Base-by-base conservation (phyloP, 805 yeast genomes). In the Komagataella pseudopastoris region DNA sequence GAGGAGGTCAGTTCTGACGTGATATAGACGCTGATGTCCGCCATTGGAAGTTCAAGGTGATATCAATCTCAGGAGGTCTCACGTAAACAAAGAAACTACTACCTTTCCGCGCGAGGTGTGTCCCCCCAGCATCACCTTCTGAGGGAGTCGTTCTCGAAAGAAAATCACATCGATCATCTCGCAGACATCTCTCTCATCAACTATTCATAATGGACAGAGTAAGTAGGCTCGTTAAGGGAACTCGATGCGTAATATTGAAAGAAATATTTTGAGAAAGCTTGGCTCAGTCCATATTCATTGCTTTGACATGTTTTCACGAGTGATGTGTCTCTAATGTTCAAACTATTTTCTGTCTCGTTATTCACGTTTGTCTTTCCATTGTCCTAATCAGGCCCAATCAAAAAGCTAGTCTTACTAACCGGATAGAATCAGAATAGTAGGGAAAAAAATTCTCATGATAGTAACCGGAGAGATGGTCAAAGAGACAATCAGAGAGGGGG, bases 1-100 rank as follows among this genome's bases (percentile, higher is more conserved):
- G 93, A 80, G 6, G 85, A 76, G 1, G 86, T 83, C 57, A 81
- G 66, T 22, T 71, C 72, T 2, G 93, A 83, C 1, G 88, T 80
- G 39, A 85, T 69, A 56, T 75, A 75, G 3, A 84, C 69, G 16
- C 69, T 71, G 49, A 84, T 68, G 56, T 82, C 77, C 7, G 49
- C 49, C 51, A 50, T 50, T 16, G 39, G 5, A 30, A 4, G 4
- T 2, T 30, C 14, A 10, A 10, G 39, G 39, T 2, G 2, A 30
- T 10, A 7, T 10, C 12, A 5, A 10, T 10, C 5, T 30, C 10
- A 14, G n/a, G 4, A 10, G 14, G 14, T 14, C 14, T 30, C 39
- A 30, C 39, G 39, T 30, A 30, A 30, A 30, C 39, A 30, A 30
- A 30, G 39, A 30, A 10, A 30, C 6, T 12, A 8, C 8, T 30